Base-by-base conservation (phyloP, 2,329 filamentous ascomycete species). In the Penicillium psychrosexuale region DNA sequence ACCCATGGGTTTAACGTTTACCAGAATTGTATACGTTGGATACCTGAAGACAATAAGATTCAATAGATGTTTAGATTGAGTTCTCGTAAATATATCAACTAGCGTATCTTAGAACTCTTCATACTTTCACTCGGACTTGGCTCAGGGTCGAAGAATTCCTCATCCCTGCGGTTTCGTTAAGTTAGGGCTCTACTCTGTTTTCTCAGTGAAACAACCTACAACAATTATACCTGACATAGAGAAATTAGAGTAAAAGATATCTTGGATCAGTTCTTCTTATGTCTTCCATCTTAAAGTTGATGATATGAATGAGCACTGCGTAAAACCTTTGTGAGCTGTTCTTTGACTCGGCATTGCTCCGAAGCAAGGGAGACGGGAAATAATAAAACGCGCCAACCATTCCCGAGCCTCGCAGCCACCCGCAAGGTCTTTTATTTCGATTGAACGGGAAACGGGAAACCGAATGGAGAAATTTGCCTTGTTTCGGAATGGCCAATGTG, bases 311-410 rank as follows among this genome's bases (percentile, higher is more conserved):
- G 54, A 15, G 38, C 49, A 31, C 31, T 42, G 28, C 30, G 30
- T 42, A n/a, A 39, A 51, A 22, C 19, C 4, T 28, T 51, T 53
- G 53, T 45, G 49, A 56, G 44, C 30, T 54, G 53, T 58, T 54
- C 30, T 37, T 53, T 48, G 17, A 53, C 34, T 22, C 42, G 47
- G 47, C 62, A 65, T 65, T 52, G 47, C 57, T 64, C 61, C 55
- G 60, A 65, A 45, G 62, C 62, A 65, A 65, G 62, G 62, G 62
- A 58, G 55, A 15, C 6, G 31, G 43, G 47, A 48, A 34, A 27
- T 11, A 49, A 37, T 9, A 42, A 47, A 54, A 55, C 45, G 50
- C 51, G 45, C 45, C 38, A 55, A 58, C 31, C 42, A 59, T 62
- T 52, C 56, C 27, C 13, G 50, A 47, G 30, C 31, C 38, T 55